phyloP scores from a whole-genome alignment of 164 flowering plant genomes.

The Saururus chinensis region DNA sequence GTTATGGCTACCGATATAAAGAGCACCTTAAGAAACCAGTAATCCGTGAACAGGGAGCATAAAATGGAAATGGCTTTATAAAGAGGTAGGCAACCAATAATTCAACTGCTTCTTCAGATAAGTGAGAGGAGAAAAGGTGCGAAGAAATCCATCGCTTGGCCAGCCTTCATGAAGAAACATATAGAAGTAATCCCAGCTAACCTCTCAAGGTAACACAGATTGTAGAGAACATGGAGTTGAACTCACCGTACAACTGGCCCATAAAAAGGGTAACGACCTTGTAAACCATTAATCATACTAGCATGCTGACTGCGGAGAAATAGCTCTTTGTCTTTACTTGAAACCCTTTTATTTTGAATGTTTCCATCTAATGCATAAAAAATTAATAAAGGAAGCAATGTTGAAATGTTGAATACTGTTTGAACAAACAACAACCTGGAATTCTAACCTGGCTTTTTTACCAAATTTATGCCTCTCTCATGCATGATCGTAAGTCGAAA shows the following conservation, averaged over 20 bases:
- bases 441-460: slow-evolving; percentile 45
- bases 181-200: background rate
- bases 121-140: slow-evolving; percentile 75
- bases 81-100: slow-evolving; percentile 81
- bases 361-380: slow-evolving; percentile 29
- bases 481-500: slow-evolving; percentile 87
- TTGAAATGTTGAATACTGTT: background rate
- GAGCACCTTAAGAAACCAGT: slow-evolving; percentile 84
- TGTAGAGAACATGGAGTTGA: background rate
- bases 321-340: slow-evolving; percentile 51
- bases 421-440: background rate
- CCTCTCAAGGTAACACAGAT: background rate
- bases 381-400: slow-evolving; percentile 5
- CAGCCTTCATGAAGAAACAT: slow-evolving; percentile 44
- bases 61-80: slow-evolving; percentile 68
- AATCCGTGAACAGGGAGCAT: slow-evolving; percentile 70
- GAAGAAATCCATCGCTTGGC: slow-evolving; percentile 96
- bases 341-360: slow-evolving; percentile 28
- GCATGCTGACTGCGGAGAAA: slow-evolving; percentile 69
- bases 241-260: slow-evolving; percentile 79
- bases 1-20: background rate
- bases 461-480: slow-evolving; percentile 64
- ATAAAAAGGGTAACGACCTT: slow-evolving; percentile 58
- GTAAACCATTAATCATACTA: slow-evolving; percentile 90
- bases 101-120: slow-evolving; percentile 78